A percentile compares a stretch with the other conserved stretches of the same genome.
Evolutionary conservation across 352 stramenopile species (phyloP).

Genomic region (Pythium chondricola): DNA sequence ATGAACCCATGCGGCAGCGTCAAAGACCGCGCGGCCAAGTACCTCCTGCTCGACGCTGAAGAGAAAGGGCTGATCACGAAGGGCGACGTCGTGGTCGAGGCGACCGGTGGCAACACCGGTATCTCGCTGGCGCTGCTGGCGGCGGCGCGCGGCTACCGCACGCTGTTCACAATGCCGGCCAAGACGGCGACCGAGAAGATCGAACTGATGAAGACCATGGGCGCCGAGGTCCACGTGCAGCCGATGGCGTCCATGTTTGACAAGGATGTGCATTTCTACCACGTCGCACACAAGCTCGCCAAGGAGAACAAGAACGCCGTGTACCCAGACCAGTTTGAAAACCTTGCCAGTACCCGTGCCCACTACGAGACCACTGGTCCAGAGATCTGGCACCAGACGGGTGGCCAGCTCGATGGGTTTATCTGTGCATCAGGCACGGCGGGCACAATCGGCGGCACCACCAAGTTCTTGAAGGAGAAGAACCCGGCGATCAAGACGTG

Average conservation of each 20-base stretch:
- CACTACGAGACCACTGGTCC: slow-evolving; percentile 79
- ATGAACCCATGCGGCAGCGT: slow-evolving; percentile 91
- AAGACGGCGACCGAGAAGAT: slow-evolving; percentile 71
- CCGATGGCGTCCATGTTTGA: slow-evolving; percentile 58
- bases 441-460: slow-evolving; percentile 89
- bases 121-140: slow-evolving; percentile 89
- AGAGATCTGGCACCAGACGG: slow-evolving; percentile 86
- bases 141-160: slow-evolving; percentile 80
- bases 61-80: slow-evolving; percentile 70
- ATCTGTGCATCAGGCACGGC: slow-evolving; percentile 88
- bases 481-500: slow-evolving; percentile 53
- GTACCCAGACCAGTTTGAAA: slow-evolving; percentile 76
- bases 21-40: slow-evolving; percentile 92
- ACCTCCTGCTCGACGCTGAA: slow-evolving; percentile 92
- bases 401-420: slow-evolving; percentile 89
- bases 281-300: slow-evolving; percentile 53
- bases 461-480: slow-evolving; percentile 90
- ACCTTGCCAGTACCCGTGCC: slow-evolving; percentile 59
- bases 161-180: slow-evolving; percentile 66
- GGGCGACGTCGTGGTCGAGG: slow-evolving; percentile 62
- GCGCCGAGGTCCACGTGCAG: slow-evolving; percentile 55
- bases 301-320: slow-evolving; percentile 27
- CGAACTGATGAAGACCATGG: slow-evolving; percentile 75
- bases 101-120: slow-evolving; percentile 90
- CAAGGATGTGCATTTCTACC: slow-evolving; percentile 71